Evolutionary conservation across 2,329 filamentous ascomycete genomes (phyloP), one percentile per base, ranked within the genome.

Genomic region (Trichoderma atroviride): DNA sequence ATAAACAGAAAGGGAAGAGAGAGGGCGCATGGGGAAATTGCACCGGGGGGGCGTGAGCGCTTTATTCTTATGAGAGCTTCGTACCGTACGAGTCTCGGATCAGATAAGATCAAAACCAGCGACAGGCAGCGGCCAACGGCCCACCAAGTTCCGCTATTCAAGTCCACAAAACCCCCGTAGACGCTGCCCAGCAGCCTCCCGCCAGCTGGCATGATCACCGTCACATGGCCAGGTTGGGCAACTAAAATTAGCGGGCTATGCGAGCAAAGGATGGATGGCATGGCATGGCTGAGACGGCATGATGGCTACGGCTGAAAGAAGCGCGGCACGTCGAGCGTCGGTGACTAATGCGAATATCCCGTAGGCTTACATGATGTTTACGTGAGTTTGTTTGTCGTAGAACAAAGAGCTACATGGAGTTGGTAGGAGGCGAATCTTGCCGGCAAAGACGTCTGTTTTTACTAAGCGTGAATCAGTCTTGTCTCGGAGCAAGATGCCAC

Each of bases 261-360:
- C 40, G 40, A 59, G 55, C 40, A 66, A 43, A 43, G 40, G 40
- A 43, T 43, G 40, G 40, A 66, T n/a, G 19, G 40, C 14, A 43
- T 43, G 19, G 40, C 16, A n/a, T 43, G 62, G 64, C 59, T 57
- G 64, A 50, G 62, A 57, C 62, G 50, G 62, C 50, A 43, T 11
- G 27, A 56, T 33, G 22, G 35, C 50, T 37, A 47, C 62, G 50
- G 62, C 62, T 57, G 62, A 40, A 50, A 64, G 31, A 29, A 27
- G n/a, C 3, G n/a, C 3, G 7, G 80, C 71, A 35, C 55, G 29
- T 50, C 29, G 14, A 35, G 63, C 58, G 53, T 58, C 53, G 47
- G 53, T 47, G 37, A n/a, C 19, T 65, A 57, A 57, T 65, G 19
- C 19, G 19, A 43, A 43, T n/a, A 19, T 19, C 40, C 19, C 11